Conservation (phyloP, 306 rosid species). For the Arachis hypogaea region DNA sequence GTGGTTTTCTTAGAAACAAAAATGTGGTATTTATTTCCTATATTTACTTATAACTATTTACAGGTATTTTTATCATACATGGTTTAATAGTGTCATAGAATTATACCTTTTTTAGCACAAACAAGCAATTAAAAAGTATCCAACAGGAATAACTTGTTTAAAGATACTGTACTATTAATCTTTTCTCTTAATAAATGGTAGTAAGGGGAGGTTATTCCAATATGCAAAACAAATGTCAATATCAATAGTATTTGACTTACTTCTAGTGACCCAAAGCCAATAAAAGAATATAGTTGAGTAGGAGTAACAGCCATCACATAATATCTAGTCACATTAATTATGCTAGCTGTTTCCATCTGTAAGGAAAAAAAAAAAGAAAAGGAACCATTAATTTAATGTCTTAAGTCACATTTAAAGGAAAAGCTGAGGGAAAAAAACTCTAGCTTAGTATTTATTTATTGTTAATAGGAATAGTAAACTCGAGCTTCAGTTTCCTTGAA, state of each 20-base stretch:
- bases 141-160: constrained; percentile 18
- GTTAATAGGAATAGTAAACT: background rate
- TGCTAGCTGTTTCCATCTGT: constrained; percentile 85
- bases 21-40: constrained; percentile 14
- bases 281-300: constrained; percentile 85
- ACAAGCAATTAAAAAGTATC: constrained; percentile 22
- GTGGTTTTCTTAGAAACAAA: constrained; percentile 1
- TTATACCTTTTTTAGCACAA: constrained; percentile 2
- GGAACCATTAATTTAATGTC: constrained; percentile 38
- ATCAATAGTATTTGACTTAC: constrained; percentile 54
- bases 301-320: constrained; percentile 98
- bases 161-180: background rate
- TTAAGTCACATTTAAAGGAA: background rate
- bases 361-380: constrained; percentile 39
- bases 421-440: background rate
- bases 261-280: constrained; percentile 82
- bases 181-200: constrained; percentile 13
- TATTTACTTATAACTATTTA: constrained; percentile 11
- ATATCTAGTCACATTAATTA: constrained; percentile 80
- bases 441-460: no score
- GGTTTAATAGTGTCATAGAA: constrained; percentile 29
- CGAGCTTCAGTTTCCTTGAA: constrained; percentile 4
- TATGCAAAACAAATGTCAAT: background rate
- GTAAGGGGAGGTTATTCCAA: constrained; percentile 2
- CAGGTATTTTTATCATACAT: background rate